A percentile compares a stretch with the other conserved stretches of the same genome.
Evolutionary conservation across 1,139 yeast genomes (phyloP).

Genomic region (Zygoascus hellenicus): DNA sequence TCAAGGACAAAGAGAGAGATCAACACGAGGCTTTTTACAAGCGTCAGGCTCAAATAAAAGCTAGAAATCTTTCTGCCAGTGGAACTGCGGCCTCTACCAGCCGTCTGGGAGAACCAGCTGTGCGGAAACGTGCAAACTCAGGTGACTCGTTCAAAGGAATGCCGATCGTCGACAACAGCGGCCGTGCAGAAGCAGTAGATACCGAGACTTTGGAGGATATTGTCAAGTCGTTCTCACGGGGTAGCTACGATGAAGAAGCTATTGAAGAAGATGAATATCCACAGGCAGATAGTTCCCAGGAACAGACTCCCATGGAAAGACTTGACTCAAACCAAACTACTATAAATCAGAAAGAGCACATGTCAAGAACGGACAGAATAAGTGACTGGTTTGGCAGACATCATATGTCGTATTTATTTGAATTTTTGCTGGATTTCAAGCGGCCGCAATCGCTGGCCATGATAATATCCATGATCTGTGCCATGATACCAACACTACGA

Average conservation of each 20-base stretch:
- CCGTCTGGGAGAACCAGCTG: background rate
- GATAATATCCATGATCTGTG: slow-evolving; percentile 53
- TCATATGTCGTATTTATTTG: slow-evolving; percentile 27
- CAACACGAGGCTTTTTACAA: slow-evolving; percentile 7
- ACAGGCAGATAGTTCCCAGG: too few relatives aligned
- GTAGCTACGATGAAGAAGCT: background rate
- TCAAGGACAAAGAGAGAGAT: background rate
- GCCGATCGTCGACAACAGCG: background rate
- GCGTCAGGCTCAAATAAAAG: background rate
- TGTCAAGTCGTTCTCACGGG: slow-evolving; percentile 3
- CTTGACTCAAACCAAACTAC: background rate
- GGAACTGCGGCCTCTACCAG: slow-evolving; percentile 4
- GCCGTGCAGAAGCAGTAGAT: background rate
- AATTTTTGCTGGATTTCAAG: slow-evolving; percentile 51
- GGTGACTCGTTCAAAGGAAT: background rate
- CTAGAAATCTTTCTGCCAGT: background rate
- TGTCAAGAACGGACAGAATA: background rate
- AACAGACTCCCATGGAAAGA: background rate
- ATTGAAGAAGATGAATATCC: background rate
- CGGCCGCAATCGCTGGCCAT: slow-evolving; percentile 69
- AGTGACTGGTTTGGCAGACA: slow-evolving; percentile 5
- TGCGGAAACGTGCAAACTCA: background rate
- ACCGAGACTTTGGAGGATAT: slow-evolving; percentile 8
- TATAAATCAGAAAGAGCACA: background rate
- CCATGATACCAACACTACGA: slow-evolving; percentile 84